Percentiles rank a stretch among this genome's conserved stretches.
phyloP scores from a whole-genome alignment of 169 alveolate genomes.

The Babesia ovis region DNA sequence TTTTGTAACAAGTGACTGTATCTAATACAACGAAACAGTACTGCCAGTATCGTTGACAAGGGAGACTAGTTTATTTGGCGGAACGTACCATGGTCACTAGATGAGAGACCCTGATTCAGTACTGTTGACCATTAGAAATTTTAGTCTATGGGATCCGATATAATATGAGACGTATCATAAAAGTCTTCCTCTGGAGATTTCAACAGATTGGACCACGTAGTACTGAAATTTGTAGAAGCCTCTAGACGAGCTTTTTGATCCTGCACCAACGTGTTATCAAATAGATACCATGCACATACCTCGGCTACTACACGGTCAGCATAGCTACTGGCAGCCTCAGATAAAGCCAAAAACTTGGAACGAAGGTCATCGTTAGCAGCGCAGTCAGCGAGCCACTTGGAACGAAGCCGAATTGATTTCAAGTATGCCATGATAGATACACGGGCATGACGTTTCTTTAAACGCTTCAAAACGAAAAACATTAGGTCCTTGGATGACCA shows the following conservation, averaged over 20 bases:
- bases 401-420: slow-evolving; percentile 31
- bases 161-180: background rate
- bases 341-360: slow-evolving; percentile 35
- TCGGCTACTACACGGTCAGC: slow-evolving; percentile 35
- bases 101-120: no score
- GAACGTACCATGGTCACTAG: no score
- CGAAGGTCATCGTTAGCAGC: slow-evolving; percentile 39
- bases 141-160: slow-evolving; percentile 22
- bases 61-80: no score
- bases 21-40: no score
- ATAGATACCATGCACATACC: slow-evolving; percentile 19
- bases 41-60: no score
- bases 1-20: no score
- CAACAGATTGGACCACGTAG: slow-evolving; percentile 27
- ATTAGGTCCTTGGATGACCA: slow-evolving; percentile 82
- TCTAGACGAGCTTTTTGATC: slow-evolving; percentile 20
- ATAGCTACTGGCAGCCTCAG: slow-evolving; percentile 53
- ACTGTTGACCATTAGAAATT: background rate
- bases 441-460: slow-evolving; percentile 26
- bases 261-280: background rate
- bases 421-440: slow-evolving; percentile 48
- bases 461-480: slow-evolving; percentile 71
- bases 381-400: slow-evolving; percentile 46
- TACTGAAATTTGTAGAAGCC: background rate
- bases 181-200: slow-evolving; percentile 2